A percentile compares a stretch with the other conserved stretches of the same genome.
Evolutionary conservation across 176 grass and related monocot species (phyloP).

Genomic region (sorghum (Sorghum bicolor)): DNA sequence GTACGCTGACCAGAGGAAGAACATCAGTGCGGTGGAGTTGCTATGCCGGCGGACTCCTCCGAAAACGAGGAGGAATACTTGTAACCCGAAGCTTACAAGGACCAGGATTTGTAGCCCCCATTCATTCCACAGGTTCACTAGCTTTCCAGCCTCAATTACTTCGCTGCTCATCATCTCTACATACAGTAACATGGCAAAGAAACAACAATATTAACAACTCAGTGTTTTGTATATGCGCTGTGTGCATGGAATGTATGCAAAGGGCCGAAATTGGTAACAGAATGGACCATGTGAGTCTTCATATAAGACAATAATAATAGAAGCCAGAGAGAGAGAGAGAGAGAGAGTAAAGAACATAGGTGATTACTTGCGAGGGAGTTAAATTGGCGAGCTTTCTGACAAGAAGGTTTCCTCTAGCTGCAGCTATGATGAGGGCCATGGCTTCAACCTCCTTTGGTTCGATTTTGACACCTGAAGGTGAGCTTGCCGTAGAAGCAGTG

Average conservation of each 20-base stretch:
- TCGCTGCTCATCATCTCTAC: neutral
- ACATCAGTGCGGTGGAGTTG: neutral
- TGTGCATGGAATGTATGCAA: neutral
- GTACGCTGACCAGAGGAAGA: constrained; percentile 48
- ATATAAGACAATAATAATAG: neutral
- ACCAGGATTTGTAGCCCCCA: constrained; percentile 33
- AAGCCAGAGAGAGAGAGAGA: too few species aligned
- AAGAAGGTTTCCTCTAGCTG: constrained; percentile 51
- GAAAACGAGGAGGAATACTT: constrained; percentile 20
- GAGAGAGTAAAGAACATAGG: neutral
- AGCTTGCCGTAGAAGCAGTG: constrained; percentile 70
- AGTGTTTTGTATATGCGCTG: neutral
- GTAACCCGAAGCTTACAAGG: constrained; percentile 7
- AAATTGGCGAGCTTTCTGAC: constrained; percentile 57
- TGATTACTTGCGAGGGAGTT: constrained; percentile 49
- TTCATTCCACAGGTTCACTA: constrained; percentile 19
- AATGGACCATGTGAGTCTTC: neutral
- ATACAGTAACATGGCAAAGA: constrained; percentile 5
- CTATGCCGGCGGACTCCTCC: constrained; percentile 19
- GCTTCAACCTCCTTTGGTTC: constrained; percentile 52
- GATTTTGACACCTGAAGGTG: constrained; percentile 41
- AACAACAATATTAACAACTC: neutral
- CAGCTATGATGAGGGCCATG: constrained; percentile 42
- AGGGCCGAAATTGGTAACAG: neutral
- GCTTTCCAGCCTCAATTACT: neutral